Percentiles rank a stretch among this genome's conserved stretches.
These are phyloP conservation scores for Xylaria sp. DNA, from an alignment of 2,329 filamentous ascomycete species.

Conservation along the genomic window DNA sequence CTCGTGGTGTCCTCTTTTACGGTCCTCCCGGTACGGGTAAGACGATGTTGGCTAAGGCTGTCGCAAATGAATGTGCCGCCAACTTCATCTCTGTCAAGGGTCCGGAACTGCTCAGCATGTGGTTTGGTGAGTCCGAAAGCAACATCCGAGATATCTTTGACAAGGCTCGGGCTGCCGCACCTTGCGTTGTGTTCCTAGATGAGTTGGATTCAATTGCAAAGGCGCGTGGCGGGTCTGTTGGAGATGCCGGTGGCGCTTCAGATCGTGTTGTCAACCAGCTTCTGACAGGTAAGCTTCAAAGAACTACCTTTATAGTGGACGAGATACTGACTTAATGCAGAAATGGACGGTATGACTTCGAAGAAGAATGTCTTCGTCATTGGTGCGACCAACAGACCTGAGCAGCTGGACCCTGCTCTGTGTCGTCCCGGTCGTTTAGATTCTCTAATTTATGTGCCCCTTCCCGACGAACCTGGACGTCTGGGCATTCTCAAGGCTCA, in stretches of 20 bases:
- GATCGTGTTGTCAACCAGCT: conserved; percentile 99
- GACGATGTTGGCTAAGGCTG: conserved; percentile 98
- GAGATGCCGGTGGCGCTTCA: conserved; percentile 96
- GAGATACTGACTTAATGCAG: conserved; percentile 62
- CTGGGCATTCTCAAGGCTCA: conserved; percentile 92
- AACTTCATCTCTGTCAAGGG: conserved; percentile 99
- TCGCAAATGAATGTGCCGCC: conserved; percentile 98
- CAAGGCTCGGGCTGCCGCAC: conserved; percentile 97
- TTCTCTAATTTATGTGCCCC: conserved; percentile 96
- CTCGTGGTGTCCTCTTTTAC: conserved; percentile 98
- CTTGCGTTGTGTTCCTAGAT: conserved; percentile 98
- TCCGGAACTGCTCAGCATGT: conserved; percentile 98
- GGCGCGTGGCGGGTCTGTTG: conserved; percentile 95
- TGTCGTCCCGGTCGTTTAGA: conserved; percentile 99
- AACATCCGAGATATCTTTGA: conserved; percentile 99
- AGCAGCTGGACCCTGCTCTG: conserved; percentile 97
- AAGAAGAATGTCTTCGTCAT: conserved; percentile 99
- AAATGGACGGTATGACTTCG: conserved; percentile 99
- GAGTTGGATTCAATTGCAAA: conserved; percentile 99
- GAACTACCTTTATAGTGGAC: not conserved
- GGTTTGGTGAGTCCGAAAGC: conserved; percentile 99
- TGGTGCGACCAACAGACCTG: conserved; percentile 96
- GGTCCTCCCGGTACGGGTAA: conserved; percentile 99
- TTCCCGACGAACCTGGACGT: conserved; percentile 92
- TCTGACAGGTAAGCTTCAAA: conserved; percentile 78